Evolutionary conservation across 1,284 basidiomycete species (phyloP), one percentile per base, ranked within the genome.

Genomic region (Pyrrhoderma noxium): DNA sequence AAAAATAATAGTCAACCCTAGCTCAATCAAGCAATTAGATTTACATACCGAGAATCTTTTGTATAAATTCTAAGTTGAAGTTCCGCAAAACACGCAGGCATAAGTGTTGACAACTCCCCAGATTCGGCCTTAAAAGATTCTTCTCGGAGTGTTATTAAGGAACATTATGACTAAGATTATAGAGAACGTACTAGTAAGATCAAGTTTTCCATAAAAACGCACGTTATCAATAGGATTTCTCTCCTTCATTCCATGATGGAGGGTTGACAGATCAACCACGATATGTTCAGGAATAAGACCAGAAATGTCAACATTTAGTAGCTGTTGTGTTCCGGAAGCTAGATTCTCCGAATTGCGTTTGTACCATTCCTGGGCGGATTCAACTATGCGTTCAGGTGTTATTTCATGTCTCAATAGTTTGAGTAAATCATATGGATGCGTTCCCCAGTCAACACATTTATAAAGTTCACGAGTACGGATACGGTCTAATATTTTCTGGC

Each of bases 171-270:
- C 18, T 16, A 5, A 9, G 45, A 38, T 22, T 16, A 14, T 23
- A 18, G 14, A 23, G 22, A 22, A 51, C 76, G 54, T 58, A 86
- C 85, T 58, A 54, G 80, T 63, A 0, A 76, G 76, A 23, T 75
- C 69, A n/a, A 70, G 67, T 64, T 89, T 89, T 0, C 81, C 80
- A 60, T 88, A 90, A 60, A 89, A 90, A 59, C 72, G 76, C 51
- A 88, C 76, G 23, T 66, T 71, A 40, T 82, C 73, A 22, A 90
- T 61, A 1, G 88, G 87, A 58, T 86, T 87, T 57, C 70, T 65
- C 49, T 80, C 76, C 55, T 75, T 71, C 79, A 83, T 87, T 0
- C 88, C 87, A 58, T 86, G 82, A 60, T 89, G 87, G 70, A 89
- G 73, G 13, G 64, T 60, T 1, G 76, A 67, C 5, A 80, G 66